These are phyloP conservation scores for Alternaria sp. DNA, from an alignment of 2,329 filamentous ascomycete species.

Conservation along the genomic window DNA sequence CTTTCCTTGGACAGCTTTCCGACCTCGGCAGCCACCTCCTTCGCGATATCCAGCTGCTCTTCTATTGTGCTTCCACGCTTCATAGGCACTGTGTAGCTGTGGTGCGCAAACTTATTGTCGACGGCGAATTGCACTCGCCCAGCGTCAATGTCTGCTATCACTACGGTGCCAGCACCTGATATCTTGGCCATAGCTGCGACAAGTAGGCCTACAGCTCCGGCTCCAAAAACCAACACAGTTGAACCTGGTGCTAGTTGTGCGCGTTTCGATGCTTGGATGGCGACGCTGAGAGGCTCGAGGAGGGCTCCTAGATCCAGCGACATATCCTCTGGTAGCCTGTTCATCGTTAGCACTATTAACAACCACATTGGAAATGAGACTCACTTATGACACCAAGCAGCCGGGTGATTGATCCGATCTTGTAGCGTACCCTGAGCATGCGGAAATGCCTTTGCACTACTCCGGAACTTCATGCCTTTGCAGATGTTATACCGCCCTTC, in stretches of 20 bases:
- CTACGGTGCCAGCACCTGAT: conserved; percentile 60
- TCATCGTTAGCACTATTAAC: conserved; percentile 4
- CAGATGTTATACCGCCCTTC: conserved; percentile 68
- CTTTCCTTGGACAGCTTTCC: conserved; percentile 46
- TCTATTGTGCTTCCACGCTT: conserved; percentile 58
- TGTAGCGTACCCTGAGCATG: conserved; percentile 70
- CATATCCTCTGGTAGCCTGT: conserved; percentile 58
- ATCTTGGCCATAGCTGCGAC: conserved; percentile 64
- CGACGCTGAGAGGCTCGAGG: conserved; percentile 66
- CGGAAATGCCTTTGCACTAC: conserved; percentile 65
- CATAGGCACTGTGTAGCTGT: conserved; percentile 54
- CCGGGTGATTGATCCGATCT: conserved; percentile 67
- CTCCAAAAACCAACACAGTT: conserved; percentile 65
- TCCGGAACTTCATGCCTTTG: conserved; percentile 63
- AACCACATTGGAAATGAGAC: background rate
- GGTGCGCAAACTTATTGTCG: conserved; percentile 56
- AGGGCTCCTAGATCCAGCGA: conserved; percentile 64
- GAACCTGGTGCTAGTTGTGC: conserved; percentile 56
- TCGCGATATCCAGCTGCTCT: conserved; percentile 59
- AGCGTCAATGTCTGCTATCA: conserved; percentile 67
- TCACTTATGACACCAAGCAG: conserved; percentile 63
- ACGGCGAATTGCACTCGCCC: conserved; percentile 63
- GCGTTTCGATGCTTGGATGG: conserved; percentile 64
- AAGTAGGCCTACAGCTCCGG: conserved; percentile 66
- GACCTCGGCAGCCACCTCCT: conserved; percentile 56